These are phyloP conservation scores for Pythium rhizo-oryzae DNA, from an alignment of 352 stramenopile genomes.

Conservation along the genomic window DNA sequence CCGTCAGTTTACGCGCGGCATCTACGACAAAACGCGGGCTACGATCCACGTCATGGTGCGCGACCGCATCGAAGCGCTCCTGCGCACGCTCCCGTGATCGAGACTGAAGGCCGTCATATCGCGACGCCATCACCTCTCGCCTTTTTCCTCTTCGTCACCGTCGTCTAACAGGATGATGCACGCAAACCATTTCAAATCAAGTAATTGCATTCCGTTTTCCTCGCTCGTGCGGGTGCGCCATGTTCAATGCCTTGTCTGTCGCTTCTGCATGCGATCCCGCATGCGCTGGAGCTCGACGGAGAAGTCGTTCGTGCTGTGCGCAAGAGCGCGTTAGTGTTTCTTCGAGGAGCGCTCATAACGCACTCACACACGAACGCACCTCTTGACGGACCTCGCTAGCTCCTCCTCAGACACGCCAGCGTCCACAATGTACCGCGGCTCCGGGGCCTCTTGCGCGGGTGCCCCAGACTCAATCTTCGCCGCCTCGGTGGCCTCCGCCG, in stretches of 20 bases:
- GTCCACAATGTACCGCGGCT: slow-evolving; percentile 17
- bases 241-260: not conserved
- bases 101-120: not conserved
- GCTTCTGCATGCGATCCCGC: slow-evolving; percentile 31
- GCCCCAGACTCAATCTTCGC: slow-evolving; percentile 10
- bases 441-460: not conserved
- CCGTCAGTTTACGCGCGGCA: slow-evolving; percentile 45
- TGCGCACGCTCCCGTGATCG: slow-evolving; percentile 34
- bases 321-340: not conserved
- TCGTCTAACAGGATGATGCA: no score
- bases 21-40: slow-evolving; percentile 44
- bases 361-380: slow-evolving; percentile 7
- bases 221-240: not conserved
- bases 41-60: slow-evolving; percentile 83
- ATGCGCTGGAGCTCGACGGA: slow-evolving; percentile 41
- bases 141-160: no score
- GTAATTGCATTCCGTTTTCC: not conserved
- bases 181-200: no score
- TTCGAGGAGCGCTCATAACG: not conserved
- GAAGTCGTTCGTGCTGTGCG: slow-evolving; percentile 37
- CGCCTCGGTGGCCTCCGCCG: not conserved
- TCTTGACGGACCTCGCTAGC: slow-evolving; percentile 31
- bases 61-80: slow-evolving; percentile 58
- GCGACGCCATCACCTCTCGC: no score
- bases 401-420: slow-evolving; percentile 27